These are phyloP conservation scores for Davidsoniella virescens DNA, from an alignment of 2,329 filamentous ascomycete species.

Conservation along the genomic window DNA sequence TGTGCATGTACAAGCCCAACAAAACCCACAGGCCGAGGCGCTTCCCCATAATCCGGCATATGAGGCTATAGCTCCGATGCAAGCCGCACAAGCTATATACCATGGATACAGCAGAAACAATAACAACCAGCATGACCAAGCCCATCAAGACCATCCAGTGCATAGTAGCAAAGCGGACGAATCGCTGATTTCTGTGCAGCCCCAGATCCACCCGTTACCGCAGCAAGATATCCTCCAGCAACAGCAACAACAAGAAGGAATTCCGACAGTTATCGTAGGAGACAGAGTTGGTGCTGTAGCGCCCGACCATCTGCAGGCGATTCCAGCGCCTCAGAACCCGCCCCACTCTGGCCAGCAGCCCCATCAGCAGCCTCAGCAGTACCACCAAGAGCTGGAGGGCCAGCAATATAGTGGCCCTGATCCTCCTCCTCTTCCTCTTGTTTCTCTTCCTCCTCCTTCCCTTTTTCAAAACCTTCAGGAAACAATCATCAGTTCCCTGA, in stretches of 20 bases:
- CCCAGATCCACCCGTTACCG: conserved; percentile 1
- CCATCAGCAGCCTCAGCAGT: conserved; percentile 10
- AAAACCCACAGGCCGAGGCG: background rate
- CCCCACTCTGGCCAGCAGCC: background rate
- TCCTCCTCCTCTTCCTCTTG: conserved; percentile 9
- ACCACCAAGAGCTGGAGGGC: conserved; percentile 8
- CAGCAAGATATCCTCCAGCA: background rate
- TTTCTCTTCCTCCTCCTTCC: conserved; percentile 6
- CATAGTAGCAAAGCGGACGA: conserved; percentile 1
- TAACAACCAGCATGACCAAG: background rate
- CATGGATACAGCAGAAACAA: background rate
- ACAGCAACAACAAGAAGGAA: background rate
- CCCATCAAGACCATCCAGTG: background rate
- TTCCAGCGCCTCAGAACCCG: background rate
- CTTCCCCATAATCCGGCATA: background rate
- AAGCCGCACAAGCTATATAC: background rate
- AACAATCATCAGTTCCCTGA: conserved; percentile 5
- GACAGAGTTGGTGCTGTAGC: too few species aligned
- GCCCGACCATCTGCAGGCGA: background rate
- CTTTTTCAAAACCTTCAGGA: conserved; percentile 9
- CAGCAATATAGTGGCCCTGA: conserved; percentile 11
- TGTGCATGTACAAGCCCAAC: conserved; percentile 4
- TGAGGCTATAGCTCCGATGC: background rate
- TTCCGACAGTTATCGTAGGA: too few species aligned
- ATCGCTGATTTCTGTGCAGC: conserved; percentile 1